Base-by-base conservation (phyloP, 2,329 filamentous ascomycete genomes). In the Aureobasidium leucospermi region DNA sequence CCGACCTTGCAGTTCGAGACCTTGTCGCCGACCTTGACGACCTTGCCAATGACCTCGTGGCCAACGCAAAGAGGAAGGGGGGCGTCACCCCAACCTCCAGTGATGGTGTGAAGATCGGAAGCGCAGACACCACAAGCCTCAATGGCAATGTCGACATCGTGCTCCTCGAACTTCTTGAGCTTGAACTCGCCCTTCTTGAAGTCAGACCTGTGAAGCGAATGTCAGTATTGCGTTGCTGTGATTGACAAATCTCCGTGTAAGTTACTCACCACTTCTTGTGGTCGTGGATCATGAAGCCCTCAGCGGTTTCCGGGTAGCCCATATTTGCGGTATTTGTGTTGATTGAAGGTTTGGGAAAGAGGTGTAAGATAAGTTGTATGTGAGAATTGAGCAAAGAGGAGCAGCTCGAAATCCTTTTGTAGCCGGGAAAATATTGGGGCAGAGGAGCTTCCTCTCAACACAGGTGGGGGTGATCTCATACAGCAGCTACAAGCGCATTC, bases 111-210 rank as follows among this genome's bases (percentile, higher is more conserved):
- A 32, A 79, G 68, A 63, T 79, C 77, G 42, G 73, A 76, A 53
- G 74, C 76, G 70, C 78, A 80, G 59, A 80, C 78, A 69, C 89
- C 88, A 69, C 89, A 93, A 70, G 83, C 86, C 65, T 91, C 85
- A 68, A 96, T 87, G 78, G 92, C 88, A 75, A 96, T 84, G 71
- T 96, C 90, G 67, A 96, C 84, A 70, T 96, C 90, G 74, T 89
- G 82, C 71, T 92, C 89, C 65, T 87, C 89, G 71, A 95, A 95
- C 16, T 88, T 88, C 78, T 95, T 94, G 61, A 92, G 85, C 66
- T 85, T 82, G 78, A 90, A 90, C 78, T 92, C 66, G 41, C 66
- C 60, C 64, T 67, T 69, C 52, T 42, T 31, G 19, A 57, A 60
- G 41, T 34, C 32, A 7, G 47, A 53, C 58, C 58, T 58, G 11